Percentiles rank a stretch among this genome's conserved stretches.
Conservation (phyloP, 2,329 filamentous ascomycete species). For the Xylariaceae sp. region DNA sequence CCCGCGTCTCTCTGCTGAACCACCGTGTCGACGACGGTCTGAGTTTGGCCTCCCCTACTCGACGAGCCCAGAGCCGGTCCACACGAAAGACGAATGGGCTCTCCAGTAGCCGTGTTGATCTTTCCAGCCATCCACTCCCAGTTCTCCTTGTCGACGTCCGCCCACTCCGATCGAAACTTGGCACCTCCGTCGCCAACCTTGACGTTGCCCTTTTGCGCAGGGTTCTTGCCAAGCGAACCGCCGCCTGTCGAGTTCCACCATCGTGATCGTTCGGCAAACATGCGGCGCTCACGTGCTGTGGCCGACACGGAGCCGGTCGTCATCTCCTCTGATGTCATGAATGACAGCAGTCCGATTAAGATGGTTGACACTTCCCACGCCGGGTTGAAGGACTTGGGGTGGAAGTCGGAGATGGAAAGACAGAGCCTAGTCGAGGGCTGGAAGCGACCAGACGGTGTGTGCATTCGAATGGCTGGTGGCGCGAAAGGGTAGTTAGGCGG, state of each 20-base stretch:
- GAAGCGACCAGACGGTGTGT: slow-evolving; percentile 93
- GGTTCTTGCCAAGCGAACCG: slow-evolving; percentile 59
- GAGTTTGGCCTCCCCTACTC: slow-evolving; percentile 56
- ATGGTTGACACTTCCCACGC: slow-evolving; percentile 98
- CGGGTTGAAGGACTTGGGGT: slow-evolving; percentile 96
- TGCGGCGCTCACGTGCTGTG: slow-evolving; percentile 68
- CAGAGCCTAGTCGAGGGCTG: slow-evolving; percentile 88
- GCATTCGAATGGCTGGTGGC: slow-evolving; percentile 96
- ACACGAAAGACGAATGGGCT: slow-evolving; percentile 47
- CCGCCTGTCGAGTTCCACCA: slow-evolving; percentile 98
- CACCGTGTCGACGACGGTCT: slow-evolving; percentile 71
- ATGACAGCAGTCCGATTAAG: slow-evolving; percentile 84
- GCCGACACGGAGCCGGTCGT: slow-evolving; percentile 86
- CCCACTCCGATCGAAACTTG: slow-evolving; percentile 87
- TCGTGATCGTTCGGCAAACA: slow-evolving; percentile 68
- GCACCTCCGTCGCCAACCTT: slow-evolving; percentile 88
- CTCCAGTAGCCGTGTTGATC: slow-evolving; percentile 73
- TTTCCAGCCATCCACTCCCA: slow-evolving; percentile 84
- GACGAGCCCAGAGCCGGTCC: slow-evolving; percentile 55
- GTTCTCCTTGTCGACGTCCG: slow-evolving; percentile 83
- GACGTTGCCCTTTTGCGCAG: slow-evolving; percentile 66
- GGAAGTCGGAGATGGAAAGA: slow-evolving; percentile 94
- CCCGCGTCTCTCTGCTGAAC: slow-evolving; percentile 74
- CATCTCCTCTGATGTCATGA: slow-evolving; percentile 99
- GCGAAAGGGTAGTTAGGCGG: slow-evolving; percentile 96